These are phyloP conservation scores for Mortierella hygrophila DNA, from an alignment of 192 early-diverging fungal species.

Conservation along the genomic window DNA sequence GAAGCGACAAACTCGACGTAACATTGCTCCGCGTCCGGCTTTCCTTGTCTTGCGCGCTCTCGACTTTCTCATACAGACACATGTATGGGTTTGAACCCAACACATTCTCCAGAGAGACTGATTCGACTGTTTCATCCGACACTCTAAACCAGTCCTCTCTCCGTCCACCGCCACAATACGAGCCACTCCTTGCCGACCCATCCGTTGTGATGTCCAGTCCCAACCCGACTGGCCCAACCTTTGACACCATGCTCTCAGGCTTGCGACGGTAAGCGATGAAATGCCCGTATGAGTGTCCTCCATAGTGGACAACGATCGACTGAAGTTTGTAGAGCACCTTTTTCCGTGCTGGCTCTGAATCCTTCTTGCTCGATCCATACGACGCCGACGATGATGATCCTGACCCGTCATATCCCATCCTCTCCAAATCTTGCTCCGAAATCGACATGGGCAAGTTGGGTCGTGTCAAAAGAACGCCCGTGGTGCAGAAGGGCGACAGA, in stretches of 20 bases:
- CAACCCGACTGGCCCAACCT: slow-evolving; percentile 33
- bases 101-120: slow-evolving; percentile 68
- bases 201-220: slow-evolving; percentile 22
- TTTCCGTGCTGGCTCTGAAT: background rate
- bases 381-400: background rate
- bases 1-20: slow-evolving; percentile 29
- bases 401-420: slow-evolving; percentile 11
- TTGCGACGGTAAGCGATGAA: slow-evolving; percentile 81
- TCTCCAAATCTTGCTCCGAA: slow-evolving; percentile 23
- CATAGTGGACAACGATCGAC: slow-evolving; percentile 79
- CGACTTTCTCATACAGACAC: slow-evolving; percentile 71
- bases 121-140: slow-evolving; percentile 79
- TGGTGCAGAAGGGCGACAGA: slow-evolving; percentile 77
- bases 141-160: slow-evolving; percentile 73
- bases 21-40: background rate
- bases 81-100: slow-evolving; percentile 81
- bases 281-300: slow-evolving; percentile 81
- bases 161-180: slow-evolving; percentile 12
- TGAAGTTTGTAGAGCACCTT: slow-evolving; percentile 68
- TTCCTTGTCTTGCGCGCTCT: background rate
- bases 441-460: slow-evolving; percentile 70
- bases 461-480: slow-evolving; percentile 63
- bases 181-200: slow-evolving; percentile 25
- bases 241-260: slow-evolving; percentile 41
- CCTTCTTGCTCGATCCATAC: background rate